These are phyloP conservation scores for Protomyces macrosporus DNA, from an alignment of 1,139 yeast species.

Conservation along the genomic window DNA sequence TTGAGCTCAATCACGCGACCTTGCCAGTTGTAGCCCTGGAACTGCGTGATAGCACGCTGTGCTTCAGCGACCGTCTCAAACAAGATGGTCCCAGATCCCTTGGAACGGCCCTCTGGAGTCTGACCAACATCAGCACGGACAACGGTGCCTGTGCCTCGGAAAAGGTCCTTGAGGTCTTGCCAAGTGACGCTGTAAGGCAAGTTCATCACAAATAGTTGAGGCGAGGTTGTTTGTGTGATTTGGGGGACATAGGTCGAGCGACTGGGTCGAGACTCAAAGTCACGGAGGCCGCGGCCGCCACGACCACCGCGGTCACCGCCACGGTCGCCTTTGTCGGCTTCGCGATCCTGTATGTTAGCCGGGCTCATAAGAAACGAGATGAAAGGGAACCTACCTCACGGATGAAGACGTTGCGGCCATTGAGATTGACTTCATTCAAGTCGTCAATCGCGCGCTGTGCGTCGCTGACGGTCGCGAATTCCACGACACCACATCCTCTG, in stretches of 20 bases:
- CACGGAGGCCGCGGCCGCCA: constrained; percentile 23
- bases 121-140: constrained; percentile 72
- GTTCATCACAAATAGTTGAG: constrained; percentile 28
- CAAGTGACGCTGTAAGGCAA: constrained; percentile 74
- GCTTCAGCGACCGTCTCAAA: constrained; percentile 85
- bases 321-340: constrained; percentile 34
- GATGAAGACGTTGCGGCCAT: constrained; percentile 81
- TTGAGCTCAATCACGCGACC: constrained; percentile 79
- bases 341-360: constrained; percentile 40
- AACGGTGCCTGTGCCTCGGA: constrained; percentile 70
- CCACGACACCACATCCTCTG: constrained; percentile 79
- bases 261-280: constrained; percentile 8
- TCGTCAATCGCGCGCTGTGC: constrained; percentile 70
- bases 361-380: not conserved
- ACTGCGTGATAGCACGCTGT: constrained; percentile 79
- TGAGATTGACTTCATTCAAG: constrained; percentile 60
- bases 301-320: constrained; percentile 18
- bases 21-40: constrained; percentile 88
- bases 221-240: constrained; percentile 23
- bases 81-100: constrained; percentile 86
- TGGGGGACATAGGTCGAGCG: constrained; percentile 2
- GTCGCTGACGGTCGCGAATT: constrained; percentile 61
- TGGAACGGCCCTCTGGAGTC: constrained; percentile 68
- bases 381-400: constrained; percentile 58
- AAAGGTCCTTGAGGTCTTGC: constrained; percentile 81